phyloP scores from a whole-genome alignment of 345 rosid genomes.

The Fremontodendron californicum region DNA sequence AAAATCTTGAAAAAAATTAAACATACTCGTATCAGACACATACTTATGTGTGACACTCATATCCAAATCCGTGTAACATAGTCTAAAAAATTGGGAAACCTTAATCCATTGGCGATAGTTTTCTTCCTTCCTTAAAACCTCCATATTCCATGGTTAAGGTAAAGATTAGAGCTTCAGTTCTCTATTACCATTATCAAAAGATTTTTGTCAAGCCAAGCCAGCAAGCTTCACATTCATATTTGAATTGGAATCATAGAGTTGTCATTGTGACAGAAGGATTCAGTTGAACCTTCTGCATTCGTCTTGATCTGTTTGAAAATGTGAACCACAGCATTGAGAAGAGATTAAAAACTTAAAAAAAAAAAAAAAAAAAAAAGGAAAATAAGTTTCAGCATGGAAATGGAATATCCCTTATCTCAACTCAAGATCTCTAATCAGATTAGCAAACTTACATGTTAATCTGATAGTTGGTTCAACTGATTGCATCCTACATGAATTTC shows the following conservation, averaged over 20 bases:
- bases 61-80: no score
- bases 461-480: neutral
- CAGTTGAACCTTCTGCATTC: neutral
- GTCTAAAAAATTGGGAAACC: no score
- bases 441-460: neutral
- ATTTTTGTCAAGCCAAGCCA: neutral
- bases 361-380: no score
- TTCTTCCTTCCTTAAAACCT: neutral
- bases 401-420: neutral
- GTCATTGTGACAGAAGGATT: neutral
- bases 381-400: neutral
- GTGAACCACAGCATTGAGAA: neutral
- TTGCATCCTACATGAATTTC: neutral
- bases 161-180: no score
- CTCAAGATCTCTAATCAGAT: neutral
- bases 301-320: neutral
- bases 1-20: no score
- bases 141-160: neutral
- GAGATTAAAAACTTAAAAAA: no score
- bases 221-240: no score
- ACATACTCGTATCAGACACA: no score
- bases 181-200: no score
- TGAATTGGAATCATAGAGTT: no score
- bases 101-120: neutral
- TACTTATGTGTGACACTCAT: no score